These are phyloP conservation scores for Gentiana straminea DNA, from an alignment of 257 asterid genomes.

Conservation along the genomic window DNA sequence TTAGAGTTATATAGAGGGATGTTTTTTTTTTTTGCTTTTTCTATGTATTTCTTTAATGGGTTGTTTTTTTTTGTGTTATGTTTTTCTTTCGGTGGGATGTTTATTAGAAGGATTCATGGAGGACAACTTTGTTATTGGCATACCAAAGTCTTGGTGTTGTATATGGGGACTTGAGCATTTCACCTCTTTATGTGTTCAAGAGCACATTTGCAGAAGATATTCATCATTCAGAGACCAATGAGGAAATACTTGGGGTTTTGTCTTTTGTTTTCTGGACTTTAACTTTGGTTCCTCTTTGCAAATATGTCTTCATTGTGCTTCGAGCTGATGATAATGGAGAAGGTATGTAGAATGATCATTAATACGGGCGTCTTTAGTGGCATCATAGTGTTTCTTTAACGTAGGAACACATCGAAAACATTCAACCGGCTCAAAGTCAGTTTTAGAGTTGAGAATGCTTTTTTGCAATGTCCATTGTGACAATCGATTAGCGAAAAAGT, in stretches of 20 bases:
- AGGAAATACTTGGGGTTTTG: conserved; percentile 88
- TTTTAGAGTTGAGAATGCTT: too few species aligned
- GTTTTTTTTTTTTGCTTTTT: too few species aligned
- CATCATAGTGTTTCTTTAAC: too few species aligned
- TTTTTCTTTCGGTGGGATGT: conserved; percentile 1
- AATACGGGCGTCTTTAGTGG: too few species aligned
- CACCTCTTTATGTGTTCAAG: conserved; percentile 93
- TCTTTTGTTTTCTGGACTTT: conserved; percentile 93
- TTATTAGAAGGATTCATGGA: conserved; percentile 68
- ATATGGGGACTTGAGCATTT: conserved; percentile 93
- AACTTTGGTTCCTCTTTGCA: conserved; percentile 84
- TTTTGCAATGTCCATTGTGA: too few species aligned
- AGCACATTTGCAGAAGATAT: conserved; percentile 98
- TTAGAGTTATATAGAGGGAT: too few species aligned
- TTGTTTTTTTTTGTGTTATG: not conserved
- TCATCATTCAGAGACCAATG: conserved; percentile 86
- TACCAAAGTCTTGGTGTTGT: conserved; percentile 97
- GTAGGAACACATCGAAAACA: too few species aligned
- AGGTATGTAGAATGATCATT: conserved; percentile 30
- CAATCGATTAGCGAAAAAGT: too few species aligned
- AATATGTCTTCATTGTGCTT: conserved; percentile 78
- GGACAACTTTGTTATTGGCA: conserved; percentile 67
- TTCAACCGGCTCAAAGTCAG: too few species aligned
- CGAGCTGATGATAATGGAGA: conserved; percentile 98
- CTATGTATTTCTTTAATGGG: too few species aligned